phyloP scores from a whole-genome alignment of 1,139 yeast genomes.

The Candida sp. region DNA sequence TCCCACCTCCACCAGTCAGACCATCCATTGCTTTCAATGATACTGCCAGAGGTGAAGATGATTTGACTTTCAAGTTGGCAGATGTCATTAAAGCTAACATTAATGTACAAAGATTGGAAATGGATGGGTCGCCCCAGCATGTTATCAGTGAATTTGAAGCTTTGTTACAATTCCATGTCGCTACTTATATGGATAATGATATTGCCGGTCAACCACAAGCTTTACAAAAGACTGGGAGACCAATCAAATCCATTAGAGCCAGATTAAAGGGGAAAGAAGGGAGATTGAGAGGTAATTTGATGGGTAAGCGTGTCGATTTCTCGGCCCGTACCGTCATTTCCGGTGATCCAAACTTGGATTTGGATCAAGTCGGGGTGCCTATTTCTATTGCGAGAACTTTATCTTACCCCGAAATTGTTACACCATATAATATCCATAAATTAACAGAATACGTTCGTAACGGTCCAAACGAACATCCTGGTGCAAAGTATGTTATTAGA shows the following conservation, averaged over 20 bases:
- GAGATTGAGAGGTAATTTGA: constrained; percentile 94
- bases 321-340: constrained; percentile 99
- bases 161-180: constrained; percentile 93
- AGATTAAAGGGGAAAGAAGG: constrained; percentile 99
- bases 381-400: constrained; percentile 92
- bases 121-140: constrained; percentile 99
- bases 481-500: constrained; percentile 97
- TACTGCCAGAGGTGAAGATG: constrained; percentile 99
- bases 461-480: constrained; percentile 99
- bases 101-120: constrained; percentile 92
- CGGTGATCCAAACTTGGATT: constrained; percentile 97
- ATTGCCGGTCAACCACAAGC: constrained; percentile 99
- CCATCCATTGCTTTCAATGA: constrained; percentile 98
- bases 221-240: constrained; percentile 97
- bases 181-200: constrained; percentile 99
- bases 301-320: constrained; percentile 99
- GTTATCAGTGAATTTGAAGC: constrained; percentile 97
- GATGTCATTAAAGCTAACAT: constrained; percentile 96
- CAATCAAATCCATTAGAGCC: constrained; percentile 97
- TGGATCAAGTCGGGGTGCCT: constrained; percentile 99
- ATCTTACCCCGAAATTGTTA: constrained; percentile 95
- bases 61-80: constrained; percentile 94
- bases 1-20: constrained; percentile 99
- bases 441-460: constrained; percentile 91
- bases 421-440: constrained; percentile 87